Conservation (phyloP, 257 asterid genomes). For the Solanum chaucha region DNA sequence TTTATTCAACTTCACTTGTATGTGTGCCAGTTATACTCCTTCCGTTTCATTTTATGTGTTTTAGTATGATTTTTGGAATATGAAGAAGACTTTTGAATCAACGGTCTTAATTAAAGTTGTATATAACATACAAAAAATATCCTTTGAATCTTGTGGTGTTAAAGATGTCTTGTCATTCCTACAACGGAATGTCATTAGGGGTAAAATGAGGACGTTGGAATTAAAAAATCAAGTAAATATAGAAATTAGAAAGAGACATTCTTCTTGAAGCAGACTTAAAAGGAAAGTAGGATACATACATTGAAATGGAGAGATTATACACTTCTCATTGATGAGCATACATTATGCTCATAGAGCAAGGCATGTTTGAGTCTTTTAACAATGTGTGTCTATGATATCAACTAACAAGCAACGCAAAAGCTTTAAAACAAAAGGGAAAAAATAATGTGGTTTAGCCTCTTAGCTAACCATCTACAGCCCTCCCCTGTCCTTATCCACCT, state of each 20-base stretch:
- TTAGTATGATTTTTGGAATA: not conserved
- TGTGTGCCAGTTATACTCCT: not conserved
- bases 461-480: not conserved
- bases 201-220: not conserved
- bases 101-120: not conserved
- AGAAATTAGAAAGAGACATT: not conserved
- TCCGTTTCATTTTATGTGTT: not conserved
- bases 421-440: not conserved
- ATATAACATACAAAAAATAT: not conserved
- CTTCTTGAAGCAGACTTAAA: not conserved
- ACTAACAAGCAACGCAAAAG: not conserved
- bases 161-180: not conserved
- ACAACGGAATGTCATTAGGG: not conserved
- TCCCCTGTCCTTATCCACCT: not conserved
- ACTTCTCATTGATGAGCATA: not conserved
- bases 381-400: not conserved
- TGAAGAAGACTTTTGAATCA: not conserved
- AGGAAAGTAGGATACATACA: not conserved
- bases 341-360: not conserved
- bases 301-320: not conserved
- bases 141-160: not conserved
- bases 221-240: not conserved
- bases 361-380: not conserved
- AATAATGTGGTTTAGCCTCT: not conserved
- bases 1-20: constrained; percentile 4